phyloP scores from a whole-genome alignment of 2,329 filamentous ascomycete genomes.

The Colletotrichum shisoi region DNA sequence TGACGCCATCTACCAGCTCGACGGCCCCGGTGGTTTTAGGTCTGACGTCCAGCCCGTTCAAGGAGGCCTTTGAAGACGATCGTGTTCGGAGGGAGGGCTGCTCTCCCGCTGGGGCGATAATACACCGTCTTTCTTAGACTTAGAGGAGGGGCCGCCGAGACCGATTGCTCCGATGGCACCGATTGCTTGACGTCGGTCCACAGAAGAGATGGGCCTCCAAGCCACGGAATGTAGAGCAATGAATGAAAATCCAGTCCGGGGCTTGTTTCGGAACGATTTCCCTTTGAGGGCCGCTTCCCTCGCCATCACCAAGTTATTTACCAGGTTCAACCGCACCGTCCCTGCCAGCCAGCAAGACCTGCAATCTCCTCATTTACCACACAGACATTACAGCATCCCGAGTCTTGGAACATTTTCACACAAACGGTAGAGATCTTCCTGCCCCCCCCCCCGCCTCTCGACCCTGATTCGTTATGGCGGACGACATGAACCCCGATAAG shows the following conservation, averaged over 20 bases:
- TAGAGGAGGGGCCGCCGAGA: constrained; percentile 11
- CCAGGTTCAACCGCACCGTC: neutral
- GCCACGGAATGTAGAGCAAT: neutral
- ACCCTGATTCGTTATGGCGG: neutral
- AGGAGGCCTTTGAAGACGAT: neutral
- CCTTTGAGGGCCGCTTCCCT: neutral
- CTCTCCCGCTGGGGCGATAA: neutral
- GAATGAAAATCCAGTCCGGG: neutral
- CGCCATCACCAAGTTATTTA: neutral
- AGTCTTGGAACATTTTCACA: no score
- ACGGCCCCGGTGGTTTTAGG: neutral
- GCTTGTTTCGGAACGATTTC: neutral
- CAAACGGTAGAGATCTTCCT: neutral
- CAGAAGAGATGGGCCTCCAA: no score
- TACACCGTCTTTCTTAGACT: neutral
- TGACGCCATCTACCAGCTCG: neutral
- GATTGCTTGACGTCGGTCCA: neutral
- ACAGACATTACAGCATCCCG: neutral
- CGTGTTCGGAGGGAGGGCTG: neutral
- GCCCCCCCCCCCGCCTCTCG: no score
- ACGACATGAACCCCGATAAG: neutral
- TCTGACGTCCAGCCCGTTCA: neutral
- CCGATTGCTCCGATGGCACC: constrained; percentile 4
- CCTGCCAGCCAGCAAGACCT: neutral
- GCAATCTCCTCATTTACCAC: no score